Evolutionary conservation across 805 yeast genomes (phyloP).

Genomic region (Teunomyces panamensis): DNA sequence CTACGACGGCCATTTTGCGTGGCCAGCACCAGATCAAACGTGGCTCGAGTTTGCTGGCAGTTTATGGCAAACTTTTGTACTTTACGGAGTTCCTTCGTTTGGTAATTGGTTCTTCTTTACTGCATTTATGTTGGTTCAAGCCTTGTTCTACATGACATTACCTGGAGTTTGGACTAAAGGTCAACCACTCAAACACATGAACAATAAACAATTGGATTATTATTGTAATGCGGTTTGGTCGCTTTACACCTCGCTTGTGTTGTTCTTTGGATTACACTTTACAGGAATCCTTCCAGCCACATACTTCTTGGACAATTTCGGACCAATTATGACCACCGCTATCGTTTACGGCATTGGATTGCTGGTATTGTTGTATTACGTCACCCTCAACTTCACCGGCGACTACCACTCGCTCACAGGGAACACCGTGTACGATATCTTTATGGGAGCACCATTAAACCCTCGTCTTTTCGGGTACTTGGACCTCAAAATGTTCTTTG

Average conservation of each 20-base stretch:
- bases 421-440: slow-evolving; percentile 82
- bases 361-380: slow-evolving; percentile 66
- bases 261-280: slow-evolving; percentile 63
- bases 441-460: slow-evolving; percentile 97
- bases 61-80: slow-evolving; percentile 41
- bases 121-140: slow-evolving; percentile 67
- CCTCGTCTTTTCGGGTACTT: slow-evolving; percentile 86
- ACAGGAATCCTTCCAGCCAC: slow-evolving; percentile 72
- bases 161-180: slow-evolving; percentile 97
- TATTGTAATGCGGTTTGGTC: slow-evolving; percentile 90
- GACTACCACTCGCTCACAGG: slow-evolving; percentile 93
- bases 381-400: slow-evolving; percentile 59
- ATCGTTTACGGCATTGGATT: slow-evolving; percentile 73
- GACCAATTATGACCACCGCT: slow-evolving; percentile 90
- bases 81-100: slow-evolving; percentile 56
- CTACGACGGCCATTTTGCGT: slow-evolving; percentile 70
- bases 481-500: slow-evolving; percentile 95
- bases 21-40: slow-evolving; percentile 57
- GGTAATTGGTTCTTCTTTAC: slow-evolving; percentile 71
- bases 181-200: slow-evolving; percentile 81
- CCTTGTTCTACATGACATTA: slow-evolving; percentile 68
- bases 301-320: slow-evolving; percentile 76
- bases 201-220: slow-evolving; percentile 81
- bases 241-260: slow-evolving; percentile 63
- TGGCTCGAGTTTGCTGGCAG: slow-evolving; percentile 49